phyloP scores from a whole-genome alignment of 345 rosid species.

The Psidium friedrichsthalianum region DNA sequence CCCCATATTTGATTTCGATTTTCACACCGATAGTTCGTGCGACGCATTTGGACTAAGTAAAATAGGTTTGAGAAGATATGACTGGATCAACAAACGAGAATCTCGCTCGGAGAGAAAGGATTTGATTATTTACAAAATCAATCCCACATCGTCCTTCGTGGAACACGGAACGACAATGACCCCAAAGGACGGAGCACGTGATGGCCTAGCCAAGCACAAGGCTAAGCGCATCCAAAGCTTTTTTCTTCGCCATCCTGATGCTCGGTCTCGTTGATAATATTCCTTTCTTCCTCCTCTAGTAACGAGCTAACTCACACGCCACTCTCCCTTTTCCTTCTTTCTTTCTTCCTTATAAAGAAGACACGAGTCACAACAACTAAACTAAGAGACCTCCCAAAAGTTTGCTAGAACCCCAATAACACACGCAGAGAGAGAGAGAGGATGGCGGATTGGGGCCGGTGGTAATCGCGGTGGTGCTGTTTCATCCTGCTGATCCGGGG shows the following conservation, averaged over 20 bases:
- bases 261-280: neutral
- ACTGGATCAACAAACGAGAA: neutral
- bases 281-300: neutral
- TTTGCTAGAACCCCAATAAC: neutral
- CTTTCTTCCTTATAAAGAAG: neutral
- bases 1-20: no score
- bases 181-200: neutral
- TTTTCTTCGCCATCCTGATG: neutral
- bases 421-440: constrained; percentile 1
- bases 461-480: constrained; percentile 63
- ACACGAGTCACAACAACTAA: neutral
- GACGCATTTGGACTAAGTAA: no score
- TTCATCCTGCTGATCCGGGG: constrained; percentile 78
- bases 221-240: neutral
- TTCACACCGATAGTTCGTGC: no score
- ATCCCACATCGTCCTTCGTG: neutral
- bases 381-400: neutral
- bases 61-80: neutral
- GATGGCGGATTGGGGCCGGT: constrained; percentile 98
- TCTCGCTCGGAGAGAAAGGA: neutral
- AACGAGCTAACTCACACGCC: neutral
- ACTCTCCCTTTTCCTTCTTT: neutral
- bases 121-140: neutral
- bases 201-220: neutral
- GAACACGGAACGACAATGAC: neutral